Conservation (phyloP, 2,329 filamentous ascomycete genomes). For the Graphilbum ipis-grandicollis region DNA sequence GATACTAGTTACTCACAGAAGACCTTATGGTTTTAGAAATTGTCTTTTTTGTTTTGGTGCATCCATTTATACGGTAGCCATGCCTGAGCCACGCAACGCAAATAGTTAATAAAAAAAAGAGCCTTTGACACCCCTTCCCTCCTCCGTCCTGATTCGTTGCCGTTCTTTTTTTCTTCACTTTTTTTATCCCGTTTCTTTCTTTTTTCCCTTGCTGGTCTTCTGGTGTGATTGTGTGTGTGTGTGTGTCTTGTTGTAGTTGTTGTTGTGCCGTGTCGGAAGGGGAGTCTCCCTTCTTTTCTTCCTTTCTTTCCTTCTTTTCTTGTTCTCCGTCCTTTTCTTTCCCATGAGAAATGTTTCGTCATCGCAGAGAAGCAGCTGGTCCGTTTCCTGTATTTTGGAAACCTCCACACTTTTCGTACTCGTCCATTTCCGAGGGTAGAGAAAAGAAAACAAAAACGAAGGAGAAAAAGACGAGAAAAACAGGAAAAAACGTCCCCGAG, state of each 20-base stretch:
- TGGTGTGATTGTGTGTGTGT: not conserved
- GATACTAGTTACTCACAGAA: no score
- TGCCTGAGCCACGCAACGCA: conserved; percentile 1
- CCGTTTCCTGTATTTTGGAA: conserved; percentile 2
- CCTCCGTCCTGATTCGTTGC: not conserved
- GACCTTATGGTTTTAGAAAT: not conserved
- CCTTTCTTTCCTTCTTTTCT: conserved; percentile 3
- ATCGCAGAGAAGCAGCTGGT: conserved; percentile 5
- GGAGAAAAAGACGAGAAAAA: not conserved
- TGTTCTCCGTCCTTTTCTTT: conserved; percentile 1
- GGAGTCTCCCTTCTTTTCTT: conserved; percentile 3
- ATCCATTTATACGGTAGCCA: conserved; percentile 1
- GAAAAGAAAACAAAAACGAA: conserved; percentile 1
- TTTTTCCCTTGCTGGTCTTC: not conserved
- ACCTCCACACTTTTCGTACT: conserved; percentile 1
- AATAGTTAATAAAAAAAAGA: conserved; percentile 1
- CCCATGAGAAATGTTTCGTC: conserved; percentile 1
- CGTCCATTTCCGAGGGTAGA: conserved; percentile 6
- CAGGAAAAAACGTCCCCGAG: not conserved
- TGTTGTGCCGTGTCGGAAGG: no score
- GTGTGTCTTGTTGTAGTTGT: not conserved
- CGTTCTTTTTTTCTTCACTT: not conserved
- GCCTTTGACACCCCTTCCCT: not conserved
- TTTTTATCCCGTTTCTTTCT: not conserved
- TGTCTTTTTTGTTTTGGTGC: not conserved